Evolutionary conservation across 495 filamentous ascomycete species (phyloP), one percentile per base, ranked within the genome.

Genomic region (Aspergillus panamensis): DNA sequence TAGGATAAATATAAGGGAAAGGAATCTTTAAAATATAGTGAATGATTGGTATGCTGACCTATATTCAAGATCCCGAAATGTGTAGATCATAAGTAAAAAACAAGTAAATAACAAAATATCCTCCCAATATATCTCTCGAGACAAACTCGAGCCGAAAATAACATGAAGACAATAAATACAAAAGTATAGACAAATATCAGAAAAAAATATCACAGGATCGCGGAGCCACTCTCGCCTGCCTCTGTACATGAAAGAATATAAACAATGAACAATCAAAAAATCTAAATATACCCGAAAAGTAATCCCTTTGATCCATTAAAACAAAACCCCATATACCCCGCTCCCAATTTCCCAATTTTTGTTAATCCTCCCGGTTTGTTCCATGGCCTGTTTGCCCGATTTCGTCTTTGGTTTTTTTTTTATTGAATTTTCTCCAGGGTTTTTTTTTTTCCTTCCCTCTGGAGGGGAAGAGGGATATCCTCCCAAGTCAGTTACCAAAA

Each of bases 221-320:
- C 35, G 39, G 31, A 37, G 39, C 49, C 14, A 49, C 20, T 25
- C 43, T 47, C 8, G 47, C 47, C 47, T 45, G 42, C 50, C 37
- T 43, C 51, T 54, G 39, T 54, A 54, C 51, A 54, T 30, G 29
- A 44, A 29, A 43, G 20, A 43, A 53, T 42, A 54, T 50, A 54
- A 54, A 54, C 39, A 54, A 43, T 25, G 8, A 54, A 37, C 13
- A 40, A 54, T 33, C 19, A 54, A 30, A 30, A 14, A 31, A 44
- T 8, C 20, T 8, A 54, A 30, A 54, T 30, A 54, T 30, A 16
- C 51, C 51, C 37, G 19, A 20, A 20, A 31, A 31, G 5, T 31
- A n/a, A n/a, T 31, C 12, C 17, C 49, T 25, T 25, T 7, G 14
- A 43, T 37, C 51, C 51, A 30, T 54, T 31, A 44, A 54, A 37